These are phyloP conservation scores for Moesziomyces sp. DNA, from an alignment of 1,284 basidiomycete genomes.

Conservation along the genomic window DNA sequence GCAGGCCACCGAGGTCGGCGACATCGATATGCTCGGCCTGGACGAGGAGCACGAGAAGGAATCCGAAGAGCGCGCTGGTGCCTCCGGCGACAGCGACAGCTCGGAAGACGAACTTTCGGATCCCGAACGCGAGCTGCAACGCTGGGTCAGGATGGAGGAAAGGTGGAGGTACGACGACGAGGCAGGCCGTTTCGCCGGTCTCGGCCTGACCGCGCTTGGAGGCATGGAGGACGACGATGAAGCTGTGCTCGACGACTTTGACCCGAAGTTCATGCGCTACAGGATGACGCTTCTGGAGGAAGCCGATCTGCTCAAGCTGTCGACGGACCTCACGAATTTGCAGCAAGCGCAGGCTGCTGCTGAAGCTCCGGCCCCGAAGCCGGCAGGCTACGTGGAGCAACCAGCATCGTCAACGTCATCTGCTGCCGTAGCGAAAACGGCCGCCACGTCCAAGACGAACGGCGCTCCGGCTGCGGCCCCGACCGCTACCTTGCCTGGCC, in stretches of 20 bases:
- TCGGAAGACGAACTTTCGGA: slow-evolving; percentile 30
- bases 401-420: slow-evolving; percentile 14
- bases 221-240: slow-evolving; percentile 68
- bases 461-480: slow-evolving; percentile 18
- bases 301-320: slow-evolving; percentile 62
- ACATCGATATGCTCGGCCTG: slow-evolving; percentile 49
- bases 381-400: slow-evolving; percentile 48
- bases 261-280: slow-evolving; percentile 66
- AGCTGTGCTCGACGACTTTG: slow-evolving; percentile 66
- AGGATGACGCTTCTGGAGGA: slow-evolving; percentile 65
- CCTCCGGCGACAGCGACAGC: slow-evolving; percentile 12
- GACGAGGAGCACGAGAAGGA: slow-evolving; percentile 35
- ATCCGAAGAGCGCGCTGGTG: slow-evolving; percentile 17
- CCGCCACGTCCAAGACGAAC: slow-evolving; percentile 19
- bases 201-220: slow-evolving; percentile 63
- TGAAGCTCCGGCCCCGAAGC: slow-evolving; percentile 50
- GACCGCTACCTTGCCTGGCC: slow-evolving; percentile 27
- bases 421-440: slow-evolving; percentile 16
- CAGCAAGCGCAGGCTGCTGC: slow-evolving; percentile 63
- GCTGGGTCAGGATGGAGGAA: slow-evolving; percentile 50
- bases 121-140: slow-evolving; percentile 28
- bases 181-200: slow-evolving; percentile 62
- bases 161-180: slow-evolving; percentile 67
- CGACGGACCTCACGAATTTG: slow-evolving; percentile 65
- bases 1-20: slow-evolving; percentile 57